Evolutionary conservation across 2,329 filamentous ascomycete species (phyloP), one percentile per base, ranked within the genome.

Genomic region (Cryphonectria radicalis): DNA sequence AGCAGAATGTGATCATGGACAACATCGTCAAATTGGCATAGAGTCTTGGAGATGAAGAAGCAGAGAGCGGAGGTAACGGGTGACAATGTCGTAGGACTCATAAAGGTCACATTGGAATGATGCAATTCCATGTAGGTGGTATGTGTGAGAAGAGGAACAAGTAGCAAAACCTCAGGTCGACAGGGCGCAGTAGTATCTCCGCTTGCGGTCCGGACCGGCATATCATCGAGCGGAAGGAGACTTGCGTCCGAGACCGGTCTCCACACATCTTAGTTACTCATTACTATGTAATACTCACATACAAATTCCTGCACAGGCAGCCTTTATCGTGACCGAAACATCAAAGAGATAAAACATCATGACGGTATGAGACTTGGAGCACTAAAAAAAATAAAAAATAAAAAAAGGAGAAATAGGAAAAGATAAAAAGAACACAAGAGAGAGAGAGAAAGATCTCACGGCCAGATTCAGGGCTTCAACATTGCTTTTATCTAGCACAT

Each of bases 181-280:
- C 37, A n/a, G 37, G 37, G 17, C 46, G 19, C 19, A 50, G 46
- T 28, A 28, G n/a, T 60, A 60, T 60, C 53, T 60, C 37, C 55
- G 55, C 17, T 28, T 37, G 35, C 66, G 66, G 66, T 37, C 66
- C 66, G 55, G 19, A 40, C 55, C 66, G 53, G 62, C 62, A 42
- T 25, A 22, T 46, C n/a, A 10, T n/a, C 14, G 11, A 17, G 10
- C 22, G 59, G 35, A 37, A 28, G 28, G 32, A 4, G 53, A 59
- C 43, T 14, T 10, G 66, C 66, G 60, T 62, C 66, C 66, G 66
- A 67, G 53, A 32, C 57, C 66, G 66, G 66, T 67, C 35, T 67
- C 35, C 35, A 43, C 65, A 19, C 13, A 59, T 22, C 5, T 25
- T 2, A 3, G 11, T 7, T 50, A 28, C 28, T 32, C 6, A 59